Evolutionary conservation across 179 eudicot genomes (phyloP).

Genomic region (Silene coronaria): DNA sequence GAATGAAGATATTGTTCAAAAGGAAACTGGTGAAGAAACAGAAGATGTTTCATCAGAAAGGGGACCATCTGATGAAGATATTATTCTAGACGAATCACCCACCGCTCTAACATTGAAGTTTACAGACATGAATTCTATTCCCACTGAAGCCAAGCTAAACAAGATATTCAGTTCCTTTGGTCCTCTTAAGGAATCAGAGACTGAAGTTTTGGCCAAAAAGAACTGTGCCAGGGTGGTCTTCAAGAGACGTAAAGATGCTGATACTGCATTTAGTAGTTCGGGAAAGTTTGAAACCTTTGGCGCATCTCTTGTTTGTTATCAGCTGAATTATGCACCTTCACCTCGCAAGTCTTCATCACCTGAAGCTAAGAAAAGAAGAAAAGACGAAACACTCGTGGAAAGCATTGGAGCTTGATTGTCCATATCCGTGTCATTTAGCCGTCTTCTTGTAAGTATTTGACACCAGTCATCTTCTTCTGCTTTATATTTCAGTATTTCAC

Average conservation of each 20-base stretch:
- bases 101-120: conserved; percentile 56
- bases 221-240: conserved; percentile 52
- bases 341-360: conserved; percentile 19
- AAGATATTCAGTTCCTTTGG: conserved; percentile 55
- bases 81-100: conserved; percentile 21
- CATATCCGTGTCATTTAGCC: neutral
- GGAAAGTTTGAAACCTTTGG: conserved; percentile 59
- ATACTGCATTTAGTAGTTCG: conserved; percentile 49
- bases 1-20: conserved; percentile 2
- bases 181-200: conserved; percentile 50
- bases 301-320: conserved; percentile 39
- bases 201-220: conserved; percentile 39
- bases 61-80: conserved; percentile 13
- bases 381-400: conserved; percentile 28
- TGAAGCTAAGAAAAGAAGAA: conserved; percentile 34
- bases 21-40: neutral
- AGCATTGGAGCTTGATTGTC: conserved; percentile 21
- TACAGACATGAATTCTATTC: conserved; percentile 46
- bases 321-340: conserved; percentile 28
- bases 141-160: conserved; percentile 44
- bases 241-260: conserved; percentile 40
- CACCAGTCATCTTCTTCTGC: conserved; percentile 5
- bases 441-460: conserved; percentile 18
- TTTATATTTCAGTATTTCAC: neutral
- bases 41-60: conserved; percentile 21